Evolutionary conservation across 208 protist genomes (phyloP), one percentile per base, ranked within the genome.

Genomic region (Acanthamoeba sp.): DNA sequence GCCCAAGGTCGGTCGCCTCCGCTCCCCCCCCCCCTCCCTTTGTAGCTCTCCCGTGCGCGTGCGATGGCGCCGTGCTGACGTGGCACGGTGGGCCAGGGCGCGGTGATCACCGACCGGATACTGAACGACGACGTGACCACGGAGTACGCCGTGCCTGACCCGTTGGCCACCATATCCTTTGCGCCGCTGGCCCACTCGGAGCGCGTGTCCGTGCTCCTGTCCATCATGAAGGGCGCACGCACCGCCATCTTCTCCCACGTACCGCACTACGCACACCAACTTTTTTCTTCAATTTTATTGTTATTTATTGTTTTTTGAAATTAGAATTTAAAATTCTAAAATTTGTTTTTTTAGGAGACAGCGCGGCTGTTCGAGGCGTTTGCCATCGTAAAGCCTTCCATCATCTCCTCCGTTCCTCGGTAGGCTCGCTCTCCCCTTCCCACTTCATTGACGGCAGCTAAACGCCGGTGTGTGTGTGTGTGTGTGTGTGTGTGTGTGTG

Each of bases 1-100:
- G 36, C 94, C 94, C 29, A 95, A 94, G 88, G 91, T 84, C 29
- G 66, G 66, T 42, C 55, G 55, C 18, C 20, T 62, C n/a, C n/a
- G n/a, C n/a, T n/a, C n/a, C n/a, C n/a, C n/a, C n/a, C n/a, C n/a
- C n/a, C n/a, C n/a, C n/a, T n/a, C n/a, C n/a, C n/a, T n/a, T n/a
- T n/a, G n/a, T n/a, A n/a, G n/a, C n/a, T n/a, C n/a, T n/a, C n/a
- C n/a, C n/a, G 55, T 62, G 55, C 55, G 55, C 4, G 62, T 36
- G n/a, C 20, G 18, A 18, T 34, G 16, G 22, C 10, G 22, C n/a
- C 62, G n/a, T 69, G 22, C 20, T 9, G 45, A 10, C 12, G 45
- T 14, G 45, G 10, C 10, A 10, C 45, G 45, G 18, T 50, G 10
- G 14, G 5, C 9, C 73, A 84, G 55, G 82, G 82, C 3, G 82